A percentile compares a stretch with the other conserved stretches of the same genome.
phyloP scores from a whole-genome alignment of 441 rosid species.

The Jatropha podagrica region DNA sequence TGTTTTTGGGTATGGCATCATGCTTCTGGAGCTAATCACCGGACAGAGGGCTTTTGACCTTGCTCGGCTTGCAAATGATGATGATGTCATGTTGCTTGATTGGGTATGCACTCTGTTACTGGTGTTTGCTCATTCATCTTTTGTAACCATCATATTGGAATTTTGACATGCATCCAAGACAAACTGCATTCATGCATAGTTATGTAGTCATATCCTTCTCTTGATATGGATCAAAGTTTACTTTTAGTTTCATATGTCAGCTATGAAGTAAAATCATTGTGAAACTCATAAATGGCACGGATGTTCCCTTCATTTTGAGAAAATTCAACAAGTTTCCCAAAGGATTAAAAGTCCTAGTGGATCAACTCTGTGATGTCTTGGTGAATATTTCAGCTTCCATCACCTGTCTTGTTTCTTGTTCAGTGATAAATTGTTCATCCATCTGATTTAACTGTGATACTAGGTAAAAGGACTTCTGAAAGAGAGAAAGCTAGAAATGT shows the following conservation, averaged over 20 bases:
- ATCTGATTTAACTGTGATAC: slow-evolving; percentile 5
- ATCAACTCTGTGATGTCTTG: background rate
- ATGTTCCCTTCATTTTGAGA: no score
- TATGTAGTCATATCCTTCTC: no score
- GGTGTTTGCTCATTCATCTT: background rate
- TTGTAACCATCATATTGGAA: no score
- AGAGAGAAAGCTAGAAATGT: slow-evolving; percentile 77
- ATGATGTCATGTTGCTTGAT: slow-evolving; percentile 86
- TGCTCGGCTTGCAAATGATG: slow-evolving; percentile 84
- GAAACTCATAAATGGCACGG: no score
- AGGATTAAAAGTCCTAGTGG: background rate
- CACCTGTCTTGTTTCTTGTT: background rate
- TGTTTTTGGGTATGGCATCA: slow-evolving; percentile 83
- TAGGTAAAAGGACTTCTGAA: slow-evolving; percentile 86
- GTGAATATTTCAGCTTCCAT: background rate
- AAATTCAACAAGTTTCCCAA: no score
- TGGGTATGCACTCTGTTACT: slow-evolving; percentile 48
- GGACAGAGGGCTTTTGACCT: slow-evolving; percentile 95
- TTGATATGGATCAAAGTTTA: no score
- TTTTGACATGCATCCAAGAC: background rate
- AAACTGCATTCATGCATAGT: background rate
- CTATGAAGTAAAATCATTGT: no score
- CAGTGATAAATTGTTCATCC: background rate
- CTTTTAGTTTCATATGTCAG: no score
- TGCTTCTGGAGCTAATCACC: slow-evolving; percentile 84